A percentile compares a stretch with the other conserved stretches of the same genome.
These are phyloP conservation scores for Saturnispora ahearnii DNA, from an alignment of 805 yeast genomes.

Conservation along the genomic window DNA sequence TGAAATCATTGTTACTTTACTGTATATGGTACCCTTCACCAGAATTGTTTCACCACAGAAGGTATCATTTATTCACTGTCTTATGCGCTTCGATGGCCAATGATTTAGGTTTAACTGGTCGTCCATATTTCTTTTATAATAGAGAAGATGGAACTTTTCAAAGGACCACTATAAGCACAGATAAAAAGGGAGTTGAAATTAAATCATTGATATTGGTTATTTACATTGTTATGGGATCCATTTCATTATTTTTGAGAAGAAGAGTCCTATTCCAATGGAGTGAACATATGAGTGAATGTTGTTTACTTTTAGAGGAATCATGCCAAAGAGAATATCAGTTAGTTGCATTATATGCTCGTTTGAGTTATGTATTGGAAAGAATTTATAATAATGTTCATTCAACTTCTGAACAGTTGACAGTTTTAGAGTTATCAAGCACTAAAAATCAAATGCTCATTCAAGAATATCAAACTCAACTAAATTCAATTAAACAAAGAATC, in stretches of 20 bases:
- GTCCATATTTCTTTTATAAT: constrained; percentile 36
- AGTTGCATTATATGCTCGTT: constrained; percentile 49
- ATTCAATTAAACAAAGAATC: constrained; percentile 32
- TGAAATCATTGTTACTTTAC: constrained; percentile 52
- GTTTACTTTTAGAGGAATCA: constrained; percentile 35
- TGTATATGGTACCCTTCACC: constrained; percentile 80
- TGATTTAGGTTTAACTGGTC: constrained; percentile 65
- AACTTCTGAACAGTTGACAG: constrained; percentile 28
- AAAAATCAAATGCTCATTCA: constrained; percentile 33
- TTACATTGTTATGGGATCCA: constrained; percentile 54
- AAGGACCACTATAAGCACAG: constrained; percentile 29
- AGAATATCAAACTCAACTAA: constrained; percentile 43
- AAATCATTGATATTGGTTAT: constrained; percentile 46
- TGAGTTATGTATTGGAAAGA: constrained; percentile 54
- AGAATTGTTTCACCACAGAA: constrained; percentile 69
- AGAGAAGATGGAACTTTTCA: constrained; percentile 34
- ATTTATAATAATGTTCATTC: constrained; percentile 45
- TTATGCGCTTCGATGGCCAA: constrained; percentile 60
- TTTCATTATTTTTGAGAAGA: constrained; percentile 57
- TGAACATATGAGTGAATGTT: constrained; percentile 54
- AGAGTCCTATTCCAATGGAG: constrained; percentile 56
- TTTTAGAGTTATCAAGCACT: constrained; percentile 20
- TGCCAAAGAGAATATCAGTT: constrained; percentile 28
- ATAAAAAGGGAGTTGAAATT: constrained; percentile 36
- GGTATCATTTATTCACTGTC: constrained; percentile 61